Base-by-base conservation (phyloP, 2,329 filamentous ascomycete genomes). In the Elsinoe fawcettii region DNA sequence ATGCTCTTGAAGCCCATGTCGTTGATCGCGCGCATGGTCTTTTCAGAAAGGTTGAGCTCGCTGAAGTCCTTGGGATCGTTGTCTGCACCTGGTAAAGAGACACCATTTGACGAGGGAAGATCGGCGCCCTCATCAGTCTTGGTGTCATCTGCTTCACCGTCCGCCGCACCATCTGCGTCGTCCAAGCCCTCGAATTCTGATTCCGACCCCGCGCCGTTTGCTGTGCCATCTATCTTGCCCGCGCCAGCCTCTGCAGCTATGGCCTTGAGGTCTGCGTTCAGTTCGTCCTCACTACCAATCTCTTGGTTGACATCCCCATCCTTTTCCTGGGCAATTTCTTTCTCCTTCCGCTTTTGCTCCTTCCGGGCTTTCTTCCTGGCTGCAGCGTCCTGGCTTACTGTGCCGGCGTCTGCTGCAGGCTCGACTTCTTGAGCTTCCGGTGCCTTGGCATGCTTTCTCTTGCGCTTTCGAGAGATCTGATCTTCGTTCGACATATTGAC, bases 1-100 rank as follows among this genome's bases (percentile, higher is more conserved):
- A 99, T 96, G 49, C 80, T 91, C 67, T 87, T 85, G 70, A 97
- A 96, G 12, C 88, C 88, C 92, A 99, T 97, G 62, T 87, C 88
- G 58, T 85, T 75, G 65, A 96, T 90, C 7, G 90, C 91, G 74
- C 87, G 84, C 80, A 91, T 87, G 0, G 90, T 96, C 73, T 88
- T 90, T 22, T 91, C 87, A 1, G 89, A 93, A 9, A 99, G 80
- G 56, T 88, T 88, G 61, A 99, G 77, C 63, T 97, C 87, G 32
- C 82, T 75, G 68, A 96, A 96, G 54, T 84, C 83, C 66, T 85
- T 77, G 20, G 85, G 84, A 58, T 86, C 81, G 51, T 73, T 75
- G 55, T 81, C 81, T 27, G 82, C 78, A 27, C 77, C 77, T 2
- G 84, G 84, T 53, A 84, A 70, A 11, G 77, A 75, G 53, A 85